Evolutionary conservation across 1,284 basidiomycete species (phyloP).

Genomic region (Apiotrichum mycotoxinovorans): DNA sequence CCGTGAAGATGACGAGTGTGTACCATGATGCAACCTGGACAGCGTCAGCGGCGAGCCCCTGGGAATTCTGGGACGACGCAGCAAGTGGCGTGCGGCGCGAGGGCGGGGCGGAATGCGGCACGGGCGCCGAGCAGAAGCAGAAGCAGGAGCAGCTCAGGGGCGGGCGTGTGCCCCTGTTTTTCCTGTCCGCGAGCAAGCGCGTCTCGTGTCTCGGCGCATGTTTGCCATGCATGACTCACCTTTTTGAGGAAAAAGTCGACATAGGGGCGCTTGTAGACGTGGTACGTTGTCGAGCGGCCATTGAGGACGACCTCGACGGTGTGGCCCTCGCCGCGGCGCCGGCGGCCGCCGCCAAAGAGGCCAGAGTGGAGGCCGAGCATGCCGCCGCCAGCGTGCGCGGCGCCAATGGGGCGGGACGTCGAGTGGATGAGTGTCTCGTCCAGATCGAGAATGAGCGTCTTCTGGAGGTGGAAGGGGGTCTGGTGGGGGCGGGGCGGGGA

Average conservation of each 20-base stretch:
- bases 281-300: slow-evolving; percentile 85
- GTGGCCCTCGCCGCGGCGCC: slow-evolving; percentile 65
- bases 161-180: too few species aligned
- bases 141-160: background rate
- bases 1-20: slow-evolving; percentile 97
- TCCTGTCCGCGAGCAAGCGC: too few species aligned
- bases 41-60: too few species aligned
- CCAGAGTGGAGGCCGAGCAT: slow-evolving; percentile 62
- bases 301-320: slow-evolving; percentile 94
- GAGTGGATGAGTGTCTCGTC: slow-evolving; percentile 99
- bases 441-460: slow-evolving; percentile 91
- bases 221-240: slow-evolving; percentile 56
- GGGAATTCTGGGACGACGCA: background rate
- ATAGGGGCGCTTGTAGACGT: slow-evolving; percentile 97
- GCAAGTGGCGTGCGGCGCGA: background rate
- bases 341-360: slow-evolving; percentile 51
- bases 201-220: background rate
- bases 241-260: slow-evolving; percentile 93
- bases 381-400: slow-evolving; percentile 53
- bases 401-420: slow-evolving; percentile 67
- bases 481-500: slow-evolving; percentile 44
- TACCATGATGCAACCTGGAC: slow-evolving; percentile 95
- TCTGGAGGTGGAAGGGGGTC: slow-evolving; percentile 73
- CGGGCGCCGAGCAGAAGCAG: background rate
- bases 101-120: background rate